These are phyloP conservation scores for Helicocarpus griseus DNA, from an alignment of 2,329 filamentous ascomycete genomes.

Conservation along the genomic window DNA sequence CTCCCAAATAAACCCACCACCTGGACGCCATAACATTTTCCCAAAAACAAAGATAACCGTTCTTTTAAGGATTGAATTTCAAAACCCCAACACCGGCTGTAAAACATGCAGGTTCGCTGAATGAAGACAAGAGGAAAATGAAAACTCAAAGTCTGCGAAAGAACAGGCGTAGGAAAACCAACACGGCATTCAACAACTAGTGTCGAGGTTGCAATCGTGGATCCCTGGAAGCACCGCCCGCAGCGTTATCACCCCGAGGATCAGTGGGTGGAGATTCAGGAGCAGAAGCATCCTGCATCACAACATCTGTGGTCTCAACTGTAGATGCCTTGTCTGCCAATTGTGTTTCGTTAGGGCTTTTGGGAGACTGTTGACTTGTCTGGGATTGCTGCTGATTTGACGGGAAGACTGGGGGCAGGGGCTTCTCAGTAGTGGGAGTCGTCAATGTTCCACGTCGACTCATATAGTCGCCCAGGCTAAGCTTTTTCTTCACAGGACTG, in stretches of 20 bases:
- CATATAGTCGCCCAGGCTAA: conserved; percentile 42
- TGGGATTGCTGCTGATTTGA: conserved; percentile 16
- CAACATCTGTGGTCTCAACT: conserved; percentile 3
- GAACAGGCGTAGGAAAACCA: not conserved
- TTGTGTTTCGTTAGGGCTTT: conserved; percentile 8
- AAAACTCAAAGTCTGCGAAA: not conserved
- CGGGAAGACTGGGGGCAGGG: conserved; percentile 21
- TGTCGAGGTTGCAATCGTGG: not conserved
- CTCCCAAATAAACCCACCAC: too few relatives aligned
- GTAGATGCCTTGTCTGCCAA: not conserved
- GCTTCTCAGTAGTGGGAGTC: conserved; percentile 33
- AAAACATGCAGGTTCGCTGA: not conserved
- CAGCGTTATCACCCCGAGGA: not conserved
- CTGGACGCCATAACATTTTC: not conserved
- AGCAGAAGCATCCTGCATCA: conserved; percentile 10
- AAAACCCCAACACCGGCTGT: not conserved
- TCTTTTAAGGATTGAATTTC: not conserved
- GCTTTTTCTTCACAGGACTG: conserved; percentile 42
- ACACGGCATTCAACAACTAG: too few relatives aligned
- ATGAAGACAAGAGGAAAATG: not conserved
- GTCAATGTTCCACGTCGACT: conserved; percentile 32
- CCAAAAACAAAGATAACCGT: not conserved
- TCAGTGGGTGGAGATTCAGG: too few relatives aligned
- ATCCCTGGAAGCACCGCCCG: not conserved
- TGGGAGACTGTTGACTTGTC: conserved; percentile 3